phyloP scores from a whole-genome alignment of 106 monocot species.

The Dendrobium huoshanense region DNA sequence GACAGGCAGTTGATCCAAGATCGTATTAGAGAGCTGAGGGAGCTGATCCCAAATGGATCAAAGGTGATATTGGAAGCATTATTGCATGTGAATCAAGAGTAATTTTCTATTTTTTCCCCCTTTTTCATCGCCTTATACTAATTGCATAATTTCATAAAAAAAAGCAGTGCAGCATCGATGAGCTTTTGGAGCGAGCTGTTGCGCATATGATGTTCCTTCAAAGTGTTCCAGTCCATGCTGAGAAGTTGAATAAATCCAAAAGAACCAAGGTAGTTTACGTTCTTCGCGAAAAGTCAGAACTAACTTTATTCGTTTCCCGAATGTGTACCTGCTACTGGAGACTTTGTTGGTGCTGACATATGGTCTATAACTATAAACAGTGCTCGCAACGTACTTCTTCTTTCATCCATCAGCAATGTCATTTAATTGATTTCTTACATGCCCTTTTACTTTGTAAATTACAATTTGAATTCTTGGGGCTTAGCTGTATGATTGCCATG shows the following conservation, averaged over 20 bases:
- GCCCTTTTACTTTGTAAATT: no score
- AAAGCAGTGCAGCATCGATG: constrained; percentile 80
- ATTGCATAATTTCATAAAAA: no score
- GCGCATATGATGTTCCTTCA: constrained; percentile 79
- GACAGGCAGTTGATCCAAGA: constrained; percentile 93
- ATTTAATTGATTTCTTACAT: no score
- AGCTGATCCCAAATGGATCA: constrained; percentile 72
- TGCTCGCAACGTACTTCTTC: not conserved
- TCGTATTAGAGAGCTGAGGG: constrained; percentile 71
- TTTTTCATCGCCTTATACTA: constrained; percentile 2
- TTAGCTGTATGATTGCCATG: no score
- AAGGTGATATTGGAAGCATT: constrained; percentile 31
- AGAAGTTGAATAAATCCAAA: constrained; percentile 43
- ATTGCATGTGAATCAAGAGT: not conserved
- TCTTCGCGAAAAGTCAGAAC: not conserved
- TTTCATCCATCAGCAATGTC: no score
- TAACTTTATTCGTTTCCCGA: not conserved
- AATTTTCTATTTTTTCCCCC: not conserved
- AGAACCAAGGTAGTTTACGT: constrained; percentile 18
- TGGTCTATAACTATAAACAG: not conserved
- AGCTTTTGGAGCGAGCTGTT: constrained; percentile 65
- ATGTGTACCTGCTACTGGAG: no score
- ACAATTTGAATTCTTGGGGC: no score
- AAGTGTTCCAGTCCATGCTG: constrained; percentile 47
- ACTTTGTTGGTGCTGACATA: not conserved